Conservation (phyloP, 345 rosid species). For the Litchi chinensis region DNA sequence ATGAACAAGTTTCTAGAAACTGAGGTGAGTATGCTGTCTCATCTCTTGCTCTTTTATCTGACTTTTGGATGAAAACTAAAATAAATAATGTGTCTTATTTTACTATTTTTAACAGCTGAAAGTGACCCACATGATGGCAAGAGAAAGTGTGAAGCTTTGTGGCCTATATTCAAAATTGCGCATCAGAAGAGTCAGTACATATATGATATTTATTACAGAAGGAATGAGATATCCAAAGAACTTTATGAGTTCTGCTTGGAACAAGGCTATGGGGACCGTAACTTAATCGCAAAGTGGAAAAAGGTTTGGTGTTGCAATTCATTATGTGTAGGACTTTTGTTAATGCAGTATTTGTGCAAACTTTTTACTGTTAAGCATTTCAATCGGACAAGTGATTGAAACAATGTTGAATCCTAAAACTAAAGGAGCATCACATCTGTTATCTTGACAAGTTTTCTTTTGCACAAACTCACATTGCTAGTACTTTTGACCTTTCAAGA, state of each 20-base stretch:
- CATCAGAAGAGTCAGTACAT: conserved; percentile 78
- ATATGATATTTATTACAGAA: conserved; percentile 59
- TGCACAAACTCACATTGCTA: neutral
- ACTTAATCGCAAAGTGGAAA: conserved; percentile 75
- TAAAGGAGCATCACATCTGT: neutral
- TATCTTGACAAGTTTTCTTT: neutral
- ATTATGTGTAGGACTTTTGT: neutral
- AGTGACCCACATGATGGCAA: conserved; percentile 78
- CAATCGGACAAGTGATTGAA: neutral
- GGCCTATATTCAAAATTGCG: conserved; percentile 81
- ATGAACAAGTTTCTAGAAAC: neutral
- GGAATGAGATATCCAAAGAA: conserved; percentile 74
- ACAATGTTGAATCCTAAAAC: neutral
- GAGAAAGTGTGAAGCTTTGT: conserved; percentile 75
- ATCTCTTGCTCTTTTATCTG: neutral
- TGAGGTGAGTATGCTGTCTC: neutral
- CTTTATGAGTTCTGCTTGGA: conserved; percentile 79
- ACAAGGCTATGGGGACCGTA: conserved; percentile 67
- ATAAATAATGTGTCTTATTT: neutral
- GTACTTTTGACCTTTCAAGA: neutral
- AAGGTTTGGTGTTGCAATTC: conserved; percentile 33
- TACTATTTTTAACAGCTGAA: conserved; percentile 53
- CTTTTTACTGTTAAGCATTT: neutral
- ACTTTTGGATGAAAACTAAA: neutral
- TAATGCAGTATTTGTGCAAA: neutral